Evolutionary conservation across 176 grass and related monocot genomes (phyloP), one percentile per base, ranked within the genome.

Genomic region (Musa troglodytarum): DNA sequence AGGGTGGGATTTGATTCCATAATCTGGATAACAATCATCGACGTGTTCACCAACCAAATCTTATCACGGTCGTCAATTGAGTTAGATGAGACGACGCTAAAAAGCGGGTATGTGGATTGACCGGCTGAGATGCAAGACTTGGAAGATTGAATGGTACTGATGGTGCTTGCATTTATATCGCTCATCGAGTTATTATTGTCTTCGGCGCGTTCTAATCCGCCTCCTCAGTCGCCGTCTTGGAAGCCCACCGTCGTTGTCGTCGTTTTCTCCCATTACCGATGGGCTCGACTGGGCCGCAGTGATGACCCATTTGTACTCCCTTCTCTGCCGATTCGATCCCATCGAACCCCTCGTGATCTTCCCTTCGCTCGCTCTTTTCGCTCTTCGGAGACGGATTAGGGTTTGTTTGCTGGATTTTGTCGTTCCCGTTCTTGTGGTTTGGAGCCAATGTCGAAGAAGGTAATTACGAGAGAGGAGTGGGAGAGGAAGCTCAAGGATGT

Each of bases 401-500:
- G 63, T 26, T 65, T 65, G 11, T 14, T 28, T n/a, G 15, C 16
- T 19, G 17, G 19, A 62, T 62, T 62, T 62, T n/a, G n/a, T 19
- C 17, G 15, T 6, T 62, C 19, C 34, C 34, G 34, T 62, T 14
- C 22, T 12, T 10, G 8, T 12, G 63, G 53, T 58, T 77, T 58
- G 61, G 10, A 69, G 85, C 85, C 88, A 74, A 77, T 85, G 73
- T 91, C 90, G 16, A 98, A 90, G 86, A 98, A 98, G 82, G 81
- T 98, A 62, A 86, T 91, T 71, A 91, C 88, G 55, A 86, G 82
- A 63, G 90, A 93, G 52, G 94, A 93, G 76, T 98, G 94, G 94
- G 94, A 98, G 76, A 83, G 86, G 74, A 98, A 98, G 79, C 88
- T 98, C 59, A 89, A 83, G 63, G 90, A 93, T 53, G 90, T 91